Evolutionary conservation across 192 early-diverging fungal species (phyloP), one percentile per base, ranked within the genome.

Genomic region (Dimargaris xerosporica): DNA sequence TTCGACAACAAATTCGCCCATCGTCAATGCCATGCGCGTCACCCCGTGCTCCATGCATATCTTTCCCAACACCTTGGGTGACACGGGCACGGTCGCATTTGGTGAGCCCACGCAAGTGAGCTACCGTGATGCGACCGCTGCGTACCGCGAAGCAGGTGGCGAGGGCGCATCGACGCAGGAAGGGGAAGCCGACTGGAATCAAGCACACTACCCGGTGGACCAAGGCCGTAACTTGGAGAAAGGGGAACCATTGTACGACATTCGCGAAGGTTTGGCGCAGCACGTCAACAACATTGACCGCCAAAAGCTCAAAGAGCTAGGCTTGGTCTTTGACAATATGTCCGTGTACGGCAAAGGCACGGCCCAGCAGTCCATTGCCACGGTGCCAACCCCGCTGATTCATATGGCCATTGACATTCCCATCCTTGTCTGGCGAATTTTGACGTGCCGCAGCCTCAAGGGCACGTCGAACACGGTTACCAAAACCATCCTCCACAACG

Each of bases 401-500:
- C 58, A 43, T 44, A 17, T 21, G 41, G 3, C 42, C 21, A 43
- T 43, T 19, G n/a, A 43, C n/a, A 39, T 13, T 2, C 58, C 58
- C 30, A 10, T 23, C 6, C 42, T 60, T 4, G 11, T 43, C n/a
- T 60, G 58, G 58, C 26, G 26, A 17, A 41, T 60, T 41, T 13
- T 28, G 34, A 60, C 58, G 21, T 60, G 58, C 43, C 58, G 58
- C 11, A 19, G 41, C n/a, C 43, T 41, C 16, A 16, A 16, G 13
- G 42, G 42, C 16, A 26, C 48, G 41, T 34, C 15, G 5, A 28
- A 45, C 55, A 44, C 44, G 68, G 51, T 11, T 54, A 66, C 25
- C 61, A 74, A 54, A 47, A 73, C 62, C 29, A 85, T 92, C 50
- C 69, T 90, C 21, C 59, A 74, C 44, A 66, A 73, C 15, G 65